Percentiles rank a stretch among this genome's conserved stretches.
These are phyloP conservation scores for Rosa multiflora DNA, from an alignment of 306 rosid genomes.

Conservation along the genomic window DNA sequence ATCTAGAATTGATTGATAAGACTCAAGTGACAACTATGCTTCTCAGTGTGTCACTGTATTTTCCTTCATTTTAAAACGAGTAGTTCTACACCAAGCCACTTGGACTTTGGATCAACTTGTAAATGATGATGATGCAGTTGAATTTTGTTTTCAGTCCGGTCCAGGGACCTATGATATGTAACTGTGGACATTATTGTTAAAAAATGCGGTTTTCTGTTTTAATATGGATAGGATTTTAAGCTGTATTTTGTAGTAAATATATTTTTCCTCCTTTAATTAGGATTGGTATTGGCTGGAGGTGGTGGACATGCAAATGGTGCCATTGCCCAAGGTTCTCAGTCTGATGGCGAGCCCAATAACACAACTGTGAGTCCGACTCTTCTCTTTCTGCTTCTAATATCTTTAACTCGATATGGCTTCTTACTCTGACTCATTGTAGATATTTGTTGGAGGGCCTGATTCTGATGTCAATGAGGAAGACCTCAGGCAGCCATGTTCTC, in stretches of 20 bases:
- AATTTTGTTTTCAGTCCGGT: neutral
- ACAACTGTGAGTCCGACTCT: conserved; percentile 71
- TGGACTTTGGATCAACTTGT: neutral
- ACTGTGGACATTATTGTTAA: neutral
- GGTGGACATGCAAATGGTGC: conserved; percentile 85
- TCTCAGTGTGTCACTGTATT: neutral
- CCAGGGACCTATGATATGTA: neutral
- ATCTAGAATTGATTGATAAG: neutral
- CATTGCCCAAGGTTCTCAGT: conserved; percentile 69
- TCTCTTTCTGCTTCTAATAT: conserved; percentile 6
- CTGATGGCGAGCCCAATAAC: conserved; percentile 77
- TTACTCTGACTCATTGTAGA: conserved; percentile 47
- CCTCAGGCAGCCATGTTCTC: conserved; percentile 83
- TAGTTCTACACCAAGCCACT: conserved; percentile 8
- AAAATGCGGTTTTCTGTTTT: neutral
- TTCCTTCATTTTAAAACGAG: conserved; percentile 2
- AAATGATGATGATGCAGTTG: neutral
- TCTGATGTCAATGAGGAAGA: conserved; percentile 89
- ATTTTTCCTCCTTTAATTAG: conserved; percentile 43
- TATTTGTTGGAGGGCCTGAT: conserved; percentile 98
- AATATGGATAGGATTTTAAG: neutral
- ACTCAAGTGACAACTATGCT: conserved; percentile 1
- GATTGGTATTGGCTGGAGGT: conserved; percentile 89
- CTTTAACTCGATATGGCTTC: conserved; percentile 11
- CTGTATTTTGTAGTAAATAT: neutral